Evolutionary conservation across 768 basidiomycete species (phyloP).

Genomic region (Mycena metata): DNA sequence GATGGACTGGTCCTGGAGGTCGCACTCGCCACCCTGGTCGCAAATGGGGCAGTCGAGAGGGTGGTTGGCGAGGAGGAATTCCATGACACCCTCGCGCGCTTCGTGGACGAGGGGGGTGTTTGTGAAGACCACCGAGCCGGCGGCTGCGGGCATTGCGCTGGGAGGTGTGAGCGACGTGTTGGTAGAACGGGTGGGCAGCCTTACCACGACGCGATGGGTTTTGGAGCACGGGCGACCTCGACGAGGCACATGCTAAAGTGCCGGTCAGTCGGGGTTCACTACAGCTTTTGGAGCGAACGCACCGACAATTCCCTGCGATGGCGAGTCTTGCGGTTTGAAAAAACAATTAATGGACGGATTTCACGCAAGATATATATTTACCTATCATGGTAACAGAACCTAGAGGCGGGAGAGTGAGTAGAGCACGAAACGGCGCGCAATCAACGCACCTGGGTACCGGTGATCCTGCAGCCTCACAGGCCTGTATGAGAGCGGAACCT

Average conservation of each 20-base stretch:
- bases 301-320: slow-evolving; percentile 94
- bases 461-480: slow-evolving; percentile 91
- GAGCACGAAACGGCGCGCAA: slow-evolving; percentile 24
- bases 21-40: slow-evolving; percentile 99
- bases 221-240: slow-evolving; percentile 95
- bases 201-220: slow-evolving; percentile 94
- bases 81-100: slow-evolving; percentile 98
- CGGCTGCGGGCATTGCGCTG: slow-evolving; percentile 98
- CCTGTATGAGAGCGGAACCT: slow-evolving; percentile 97
- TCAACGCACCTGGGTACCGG: slow-evolving; percentile 77
- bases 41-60: slow-evolving; percentile 99
- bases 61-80: slow-evolving; percentile 97
- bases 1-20: slow-evolving; percentile 99
- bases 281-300: slow-evolving; percentile 2
- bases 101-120: slow-evolving; percentile 93
- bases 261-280: neutral
- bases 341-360: slow-evolving; percentile 22
- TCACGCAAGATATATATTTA: slow-evolving; percentile 46
- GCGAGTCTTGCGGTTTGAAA: slow-evolving; percentile 70
- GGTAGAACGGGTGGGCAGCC: slow-evolving; percentile 20
- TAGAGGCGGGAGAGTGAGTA: slow-evolving; percentile 47
- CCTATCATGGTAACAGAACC: slow-evolving; percentile 92
- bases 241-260: slow-evolving; percentile 93
- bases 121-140: slow-evolving; percentile 91
- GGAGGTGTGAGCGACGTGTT: slow-evolving; percentile 15